These are phyloP conservation scores for Phylloboletellus chloephorus DNA, from an alignment of 1,284 basidiomycete species.

Conservation along the genomic window DNA sequence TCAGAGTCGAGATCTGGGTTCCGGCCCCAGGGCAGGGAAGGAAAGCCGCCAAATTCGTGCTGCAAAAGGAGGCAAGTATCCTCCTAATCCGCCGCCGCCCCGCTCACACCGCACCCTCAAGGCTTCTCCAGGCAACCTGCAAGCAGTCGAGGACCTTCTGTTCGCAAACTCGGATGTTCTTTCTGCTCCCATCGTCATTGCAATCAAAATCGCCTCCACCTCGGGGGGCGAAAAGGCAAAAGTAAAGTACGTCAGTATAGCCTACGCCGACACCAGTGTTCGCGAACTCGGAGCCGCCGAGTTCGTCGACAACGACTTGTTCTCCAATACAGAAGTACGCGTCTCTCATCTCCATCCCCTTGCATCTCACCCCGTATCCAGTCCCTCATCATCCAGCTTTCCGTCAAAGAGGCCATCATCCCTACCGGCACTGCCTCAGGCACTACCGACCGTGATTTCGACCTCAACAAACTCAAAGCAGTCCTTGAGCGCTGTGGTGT, in stretches of 20 bases:
- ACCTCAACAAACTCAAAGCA: conserved; percentile 78
- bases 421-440: conserved; percentile 64
- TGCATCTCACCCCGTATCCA: conserved; percentile 32
- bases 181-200: conserved; percentile 86
- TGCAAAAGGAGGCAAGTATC: conserved; percentile 70
- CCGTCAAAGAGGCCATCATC: conserved; percentile 89
- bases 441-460: conserved; percentile 75
- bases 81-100: neutral
- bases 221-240: conserved; percentile 49
- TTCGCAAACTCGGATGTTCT: conserved; percentile 82
- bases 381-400: conserved; percentile 94
- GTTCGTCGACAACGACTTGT: conserved; percentile 92
- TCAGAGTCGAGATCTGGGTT: conserved; percentile 91
- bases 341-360: neutral
- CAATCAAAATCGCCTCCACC: conserved; percentile 71
- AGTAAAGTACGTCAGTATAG: conserved; percentile 61
- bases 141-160: conserved; percentile 89
- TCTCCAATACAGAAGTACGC: conserved; percentile 88
- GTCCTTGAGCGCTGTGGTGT: conserved; percentile 89
- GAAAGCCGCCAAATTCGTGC: conserved; percentile 64
- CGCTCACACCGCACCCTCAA: conserved; percentile 29
- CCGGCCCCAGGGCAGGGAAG: conserved; percentile 72
- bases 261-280: conserved; percentile 73
- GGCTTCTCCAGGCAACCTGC: conserved; percentile 94
- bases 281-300: conserved; percentile 77